Conservation (phyloP, 495 filamentous ascomycete genomes). For the Podospora fimiseda region DNA sequence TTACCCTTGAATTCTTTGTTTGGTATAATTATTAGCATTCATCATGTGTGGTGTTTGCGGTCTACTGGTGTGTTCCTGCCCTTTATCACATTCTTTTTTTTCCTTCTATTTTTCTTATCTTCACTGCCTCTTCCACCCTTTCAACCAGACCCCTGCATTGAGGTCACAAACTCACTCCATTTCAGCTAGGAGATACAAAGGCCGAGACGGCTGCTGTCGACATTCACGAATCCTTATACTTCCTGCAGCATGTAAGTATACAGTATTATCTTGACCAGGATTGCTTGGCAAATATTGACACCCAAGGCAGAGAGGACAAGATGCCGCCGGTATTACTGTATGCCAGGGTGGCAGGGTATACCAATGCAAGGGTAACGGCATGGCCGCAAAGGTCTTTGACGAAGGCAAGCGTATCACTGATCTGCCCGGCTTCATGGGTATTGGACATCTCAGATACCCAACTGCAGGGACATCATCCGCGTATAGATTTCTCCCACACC, state of each 20-base stretch:
- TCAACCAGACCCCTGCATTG: no score
- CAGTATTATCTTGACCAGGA: no score
- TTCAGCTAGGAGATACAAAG: no score
- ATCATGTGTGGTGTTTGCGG: no score
- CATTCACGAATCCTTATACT: slow-evolving; percentile 83
- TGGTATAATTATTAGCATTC: no score
- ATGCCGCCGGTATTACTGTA: slow-evolving; percentile 83
- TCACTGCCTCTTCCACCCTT: no score
- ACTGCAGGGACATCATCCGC: slow-evolving; percentile 80
- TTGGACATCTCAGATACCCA: slow-evolving; percentile 85
- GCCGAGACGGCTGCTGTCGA: slow-evolving; percentile 56
- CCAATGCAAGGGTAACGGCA: slow-evolving; percentile 88
- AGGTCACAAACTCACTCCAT: no score
- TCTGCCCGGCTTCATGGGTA: slow-evolving; percentile 83
- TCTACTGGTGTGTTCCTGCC: no score
- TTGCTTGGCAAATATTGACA: no score
- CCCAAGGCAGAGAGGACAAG: slow-evolving; percentile 85
- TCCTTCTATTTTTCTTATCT: background rate
- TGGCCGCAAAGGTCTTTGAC: slow-evolving; percentile 79
- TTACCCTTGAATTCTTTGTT: no score
- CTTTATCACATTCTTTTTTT: background rate
- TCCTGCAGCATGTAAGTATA: slow-evolving; percentile 72
- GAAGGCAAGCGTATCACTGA: slow-evolving; percentile 69
- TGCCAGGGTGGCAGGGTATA: slow-evolving; percentile 76
- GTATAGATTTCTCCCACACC: slow-evolving; percentile 11